These are phyloP conservation scores for Hypericum androsaemum DNA, from an alignment of 345 rosid genomes.

Conservation along the genomic window DNA sequence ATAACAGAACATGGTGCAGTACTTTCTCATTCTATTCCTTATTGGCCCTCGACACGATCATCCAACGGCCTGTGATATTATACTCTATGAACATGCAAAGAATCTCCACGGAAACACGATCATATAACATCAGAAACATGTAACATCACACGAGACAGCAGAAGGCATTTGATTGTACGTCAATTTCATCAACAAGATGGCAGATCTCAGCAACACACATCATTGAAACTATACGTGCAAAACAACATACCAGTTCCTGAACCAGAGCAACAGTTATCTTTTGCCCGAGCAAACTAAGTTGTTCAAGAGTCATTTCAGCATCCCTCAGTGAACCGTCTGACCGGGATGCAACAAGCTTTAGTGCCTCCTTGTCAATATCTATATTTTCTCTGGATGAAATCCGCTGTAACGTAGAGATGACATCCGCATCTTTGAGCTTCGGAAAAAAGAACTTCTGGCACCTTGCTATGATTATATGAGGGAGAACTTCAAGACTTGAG, in stretches of 20 bases:
- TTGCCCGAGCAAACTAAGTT: slow-evolving; percentile 81
- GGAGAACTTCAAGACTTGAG: slow-evolving; percentile 80
- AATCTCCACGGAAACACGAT: too few species aligned
- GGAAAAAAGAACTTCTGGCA: slow-evolving; percentile 97
- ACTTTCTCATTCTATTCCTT: too few species aligned
- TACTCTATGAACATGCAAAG: too few species aligned
- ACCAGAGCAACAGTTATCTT: slow-evolving; percentile 73
- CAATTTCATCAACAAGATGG: too few species aligned
- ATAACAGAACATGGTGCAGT: slow-evolving; percentile 9
- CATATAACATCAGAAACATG: too few species aligned
- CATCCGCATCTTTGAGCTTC: slow-evolving; percentile 82
- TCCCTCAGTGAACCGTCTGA: slow-evolving; percentile 98
- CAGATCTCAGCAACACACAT: too few species aligned
- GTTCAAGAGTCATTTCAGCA: slow-evolving; percentile 94
- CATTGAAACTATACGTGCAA: too few species aligned
- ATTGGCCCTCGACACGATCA: too few species aligned
- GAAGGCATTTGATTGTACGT: too few species aligned
- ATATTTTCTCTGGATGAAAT: slow-evolving; percentile 65
- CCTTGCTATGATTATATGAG: slow-evolving; percentile 83
- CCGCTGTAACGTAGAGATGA: slow-evolving; percentile 61
- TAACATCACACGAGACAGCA: too few species aligned
- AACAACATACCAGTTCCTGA: slow-evolving; percentile 74
- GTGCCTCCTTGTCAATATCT: slow-evolving; percentile 65
- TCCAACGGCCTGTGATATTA: too few species aligned
- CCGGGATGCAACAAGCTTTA: slow-evolving; percentile 85